Conservation (phyloP, 352 stramenopile genomes). For the Phytophthora citrophthora region DNA sequence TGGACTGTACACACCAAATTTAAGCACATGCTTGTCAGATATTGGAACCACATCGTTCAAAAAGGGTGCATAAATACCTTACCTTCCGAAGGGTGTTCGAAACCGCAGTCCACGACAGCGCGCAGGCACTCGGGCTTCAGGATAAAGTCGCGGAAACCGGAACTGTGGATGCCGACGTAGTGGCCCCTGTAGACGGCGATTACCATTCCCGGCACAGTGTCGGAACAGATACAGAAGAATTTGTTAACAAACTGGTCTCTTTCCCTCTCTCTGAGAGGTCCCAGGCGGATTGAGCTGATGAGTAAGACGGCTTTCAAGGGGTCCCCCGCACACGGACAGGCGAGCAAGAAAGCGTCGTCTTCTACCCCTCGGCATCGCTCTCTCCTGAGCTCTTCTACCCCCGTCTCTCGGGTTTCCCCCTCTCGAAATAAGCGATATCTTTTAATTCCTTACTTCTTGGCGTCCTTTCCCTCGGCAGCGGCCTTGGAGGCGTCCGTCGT, state of each 20-base stretch:
- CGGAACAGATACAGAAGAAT: constrained; percentile 87
- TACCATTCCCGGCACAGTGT: constrained; percentile 20
- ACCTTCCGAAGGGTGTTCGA: constrained; percentile 99
- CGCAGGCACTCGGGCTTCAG: constrained; percentile 99
- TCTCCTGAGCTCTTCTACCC: constrained; percentile 28
- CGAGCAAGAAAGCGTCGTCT: constrained; percentile 29
- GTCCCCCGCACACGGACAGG: constrained; percentile 20
- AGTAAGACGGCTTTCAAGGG: constrained; percentile 26
- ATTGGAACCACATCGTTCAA: not conserved
- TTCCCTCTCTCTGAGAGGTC: constrained; percentile 12
- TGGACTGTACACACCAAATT: constrained; percentile 79
- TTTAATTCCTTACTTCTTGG: constrained; percentile 87
- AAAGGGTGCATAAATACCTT: constrained; percentile 12
- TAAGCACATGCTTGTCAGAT: constrained; percentile 3
- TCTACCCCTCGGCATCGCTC: constrained; percentile 19
- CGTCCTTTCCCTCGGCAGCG: constrained; percentile 82
- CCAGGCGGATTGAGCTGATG: constrained; percentile 21
- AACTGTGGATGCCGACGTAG: constrained; percentile 99
- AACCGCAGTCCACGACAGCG: constrained; percentile 99
- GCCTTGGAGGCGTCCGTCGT: constrained; percentile 77
- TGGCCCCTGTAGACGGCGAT: constrained; percentile 90
- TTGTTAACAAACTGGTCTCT: constrained; percentile 74
- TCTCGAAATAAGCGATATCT: constrained; percentile 39
- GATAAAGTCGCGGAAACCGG: constrained; percentile 99
- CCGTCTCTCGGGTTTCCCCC: constrained; percentile 25